phyloP scores from a whole-genome alignment of 2,329 filamentous ascomycete species.

The Dactylonectria macrodidyma region DNA sequence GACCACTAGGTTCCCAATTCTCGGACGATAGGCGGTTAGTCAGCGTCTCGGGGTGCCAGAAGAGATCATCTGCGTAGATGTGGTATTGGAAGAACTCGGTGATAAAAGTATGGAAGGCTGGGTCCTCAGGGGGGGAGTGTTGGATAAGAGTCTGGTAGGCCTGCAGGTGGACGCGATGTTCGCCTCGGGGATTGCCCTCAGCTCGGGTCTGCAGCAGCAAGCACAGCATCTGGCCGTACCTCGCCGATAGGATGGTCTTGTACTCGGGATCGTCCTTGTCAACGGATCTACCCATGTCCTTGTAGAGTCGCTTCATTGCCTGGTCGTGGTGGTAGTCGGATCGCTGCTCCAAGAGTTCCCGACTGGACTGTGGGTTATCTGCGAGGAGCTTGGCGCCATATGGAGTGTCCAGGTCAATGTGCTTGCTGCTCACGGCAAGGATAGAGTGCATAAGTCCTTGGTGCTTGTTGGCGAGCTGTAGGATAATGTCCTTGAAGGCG shows the following conservation, averaged over 20 bases:
- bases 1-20: slow-evolving; percentile 59
- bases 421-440: slow-evolving; percentile 85
- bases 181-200: slow-evolving; percentile 71
- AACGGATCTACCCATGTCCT: slow-evolving; percentile 60
- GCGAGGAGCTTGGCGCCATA: slow-evolving; percentile 69
- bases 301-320: slow-evolving; percentile 67
- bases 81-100: slow-evolving; percentile 92
- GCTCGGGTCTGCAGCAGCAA: slow-evolving; percentile 71
- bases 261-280: slow-evolving; percentile 61
- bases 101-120: slow-evolving; percentile 75
- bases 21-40: slow-evolving; percentile 58
- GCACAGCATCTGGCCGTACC: slow-evolving; percentile 76
- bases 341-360: slow-evolving; percentile 63
- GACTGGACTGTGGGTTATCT: slow-evolving; percentile 63
- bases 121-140: slow-evolving; percentile 72
- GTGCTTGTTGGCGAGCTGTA: slow-evolving; percentile 86
- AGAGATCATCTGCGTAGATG: slow-evolving; percentile 74
- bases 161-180: slow-evolving; percentile 85
- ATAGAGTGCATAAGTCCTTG: slow-evolving; percentile 92
- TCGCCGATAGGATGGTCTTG: slow-evolving; percentile 65
- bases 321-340: slow-evolving; percentile 70
- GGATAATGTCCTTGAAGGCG: slow-evolving; percentile 86
- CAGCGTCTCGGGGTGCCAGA: slow-evolving; percentile 62
- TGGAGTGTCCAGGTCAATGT: slow-evolving; percentile 74
- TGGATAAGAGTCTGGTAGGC: slow-evolving; percentile 82